Evolutionary conservation across 768 basidiomycete genomes (phyloP).

Genomic region (Boletus fagicola): DNA sequence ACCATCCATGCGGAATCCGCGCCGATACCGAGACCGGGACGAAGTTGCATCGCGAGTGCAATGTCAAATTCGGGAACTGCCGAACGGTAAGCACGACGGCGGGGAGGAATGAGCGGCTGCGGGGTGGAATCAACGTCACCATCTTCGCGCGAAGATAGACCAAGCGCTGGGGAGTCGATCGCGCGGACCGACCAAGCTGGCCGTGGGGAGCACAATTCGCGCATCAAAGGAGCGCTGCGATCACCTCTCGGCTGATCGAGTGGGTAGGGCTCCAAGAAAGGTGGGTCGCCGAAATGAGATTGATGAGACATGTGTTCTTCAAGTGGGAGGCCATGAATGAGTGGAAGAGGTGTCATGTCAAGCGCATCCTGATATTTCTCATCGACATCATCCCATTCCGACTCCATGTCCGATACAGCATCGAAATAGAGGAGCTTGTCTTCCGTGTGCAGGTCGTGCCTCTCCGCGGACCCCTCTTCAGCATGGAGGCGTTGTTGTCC

Average conservation of each 20-base stretch:
- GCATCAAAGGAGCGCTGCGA: conserved; percentile 12
- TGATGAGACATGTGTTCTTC: conserved; percentile 8
- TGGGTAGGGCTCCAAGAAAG: conserved; percentile 3
- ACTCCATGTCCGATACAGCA: conserved; percentile 20
- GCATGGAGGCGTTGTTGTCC: conserved; percentile 1
- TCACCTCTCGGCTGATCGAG: conserved; percentile 13
- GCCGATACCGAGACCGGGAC: conserved; percentile 66
- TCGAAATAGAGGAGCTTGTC: conserved; percentile 9
- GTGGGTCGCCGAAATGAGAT: conserved; percentile 14
- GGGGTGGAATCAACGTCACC: conserved; percentile 2
- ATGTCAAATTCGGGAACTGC: conserved; percentile 54
- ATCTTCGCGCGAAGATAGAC: conserved; percentile 11
- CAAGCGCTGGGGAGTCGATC: conserved; percentile 22
- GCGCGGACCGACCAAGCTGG: conserved; percentile 34
- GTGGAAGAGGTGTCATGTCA: conserved; percentile 25
- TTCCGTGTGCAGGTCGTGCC: background rate
- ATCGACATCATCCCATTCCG: conserved; percentile 27
- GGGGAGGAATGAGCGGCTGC: conserved; percentile 19
- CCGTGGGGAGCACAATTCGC: conserved; percentile 16
- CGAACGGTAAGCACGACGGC: conserved; percentile 36
- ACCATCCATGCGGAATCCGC: conserved; percentile 80
- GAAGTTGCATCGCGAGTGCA: conserved; percentile 75
- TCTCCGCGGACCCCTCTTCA: conserved; percentile 4
- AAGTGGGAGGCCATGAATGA: conserved; percentile 19
- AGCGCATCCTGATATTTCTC: conserved; percentile 34